These are phyloP conservation scores for Aspergillus leporis DNA, from an alignment of 495 filamentous ascomycete genomes.

Conservation along the genomic window DNA sequence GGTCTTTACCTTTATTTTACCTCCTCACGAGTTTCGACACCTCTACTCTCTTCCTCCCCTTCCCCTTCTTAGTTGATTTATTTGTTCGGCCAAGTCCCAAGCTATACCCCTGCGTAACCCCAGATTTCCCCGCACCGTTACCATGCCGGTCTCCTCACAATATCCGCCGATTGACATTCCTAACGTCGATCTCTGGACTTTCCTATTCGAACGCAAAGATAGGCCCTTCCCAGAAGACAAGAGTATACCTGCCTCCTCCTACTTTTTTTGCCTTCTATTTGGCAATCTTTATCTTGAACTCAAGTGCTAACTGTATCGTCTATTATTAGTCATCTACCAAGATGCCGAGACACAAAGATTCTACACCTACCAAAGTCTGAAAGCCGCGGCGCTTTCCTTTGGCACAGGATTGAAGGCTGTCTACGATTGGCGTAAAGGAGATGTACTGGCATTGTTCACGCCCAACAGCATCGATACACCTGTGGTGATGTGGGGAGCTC, in stretches of 20 bases:
- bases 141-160: conserved; percentile 44
- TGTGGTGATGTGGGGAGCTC: conserved; percentile 70
- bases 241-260: conserved; percentile 24
- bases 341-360: conserved; percentile 71
- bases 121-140: conserved; percentile 24
- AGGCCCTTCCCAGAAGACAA: conserved; percentile 62
- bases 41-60: not conserved
- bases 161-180: conserved; percentile 43
- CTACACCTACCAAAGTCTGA: conserved; percentile 73
- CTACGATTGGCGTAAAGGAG: conserved; percentile 80
- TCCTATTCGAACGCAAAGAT: conserved; percentile 78
- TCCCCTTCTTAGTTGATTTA: not conserved
- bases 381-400: conserved; percentile 66
- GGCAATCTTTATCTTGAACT: not conserved
- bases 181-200: conserved; percentile 65
- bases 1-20: too few relatives aligned
- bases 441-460: conserved; percentile 69
- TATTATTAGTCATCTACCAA: conserved; percentile 68
- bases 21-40: not conserved
- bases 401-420: conserved; percentile 71
- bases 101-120: not conserved
- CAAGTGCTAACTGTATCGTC: conserved; percentile 16
- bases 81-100: conserved; percentile 2
- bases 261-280: not conserved
- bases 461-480: conserved; percentile 78